Evolutionary conservation across 805 yeast species (phyloP).

Genomic region (Schizosaccharomyces octosporus): DNA sequence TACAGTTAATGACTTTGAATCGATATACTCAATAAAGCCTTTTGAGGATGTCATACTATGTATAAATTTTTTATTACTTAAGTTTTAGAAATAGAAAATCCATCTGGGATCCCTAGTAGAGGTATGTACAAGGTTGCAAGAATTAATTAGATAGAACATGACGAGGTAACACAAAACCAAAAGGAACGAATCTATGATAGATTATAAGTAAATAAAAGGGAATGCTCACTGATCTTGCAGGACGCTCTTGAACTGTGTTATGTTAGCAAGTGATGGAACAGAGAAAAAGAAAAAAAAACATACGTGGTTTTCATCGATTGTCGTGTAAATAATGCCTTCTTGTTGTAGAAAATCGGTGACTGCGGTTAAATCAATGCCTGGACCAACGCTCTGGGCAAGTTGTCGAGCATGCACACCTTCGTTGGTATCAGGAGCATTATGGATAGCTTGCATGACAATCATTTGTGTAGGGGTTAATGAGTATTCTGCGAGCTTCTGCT

Average conservation of each 20-base stretch:
- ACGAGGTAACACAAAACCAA: too few species aligned
- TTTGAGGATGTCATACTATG: too few species aligned
- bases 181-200: too few species aligned
- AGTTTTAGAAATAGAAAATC: too few species aligned
- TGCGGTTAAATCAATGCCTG: background rate
- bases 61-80: too few species aligned
- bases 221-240: background rate
- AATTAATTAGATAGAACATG: too few species aligned
- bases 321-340: constrained; percentile 6
- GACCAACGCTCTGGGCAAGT: constrained; percentile 4
- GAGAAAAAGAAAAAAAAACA: background rate
- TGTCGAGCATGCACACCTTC: constrained; percentile 7
- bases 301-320: constrained; percentile 8
- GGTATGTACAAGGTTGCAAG: too few species aligned
- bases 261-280: background rate
- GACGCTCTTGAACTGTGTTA: background rate
- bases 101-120: too few species aligned
- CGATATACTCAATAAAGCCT: too few species aligned
- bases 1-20: too few species aligned
- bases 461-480: constrained; percentile 6
- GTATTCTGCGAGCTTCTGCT: constrained; percentile 4
- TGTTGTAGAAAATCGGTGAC: constrained; percentile 5
- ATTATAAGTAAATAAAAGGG: background rate
- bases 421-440: constrained; percentile 1
- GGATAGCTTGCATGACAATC: constrained; percentile 4